Conservation (phyloP, 768 basidiomycete species). For the Macrolepiota albuminosa region DNA sequence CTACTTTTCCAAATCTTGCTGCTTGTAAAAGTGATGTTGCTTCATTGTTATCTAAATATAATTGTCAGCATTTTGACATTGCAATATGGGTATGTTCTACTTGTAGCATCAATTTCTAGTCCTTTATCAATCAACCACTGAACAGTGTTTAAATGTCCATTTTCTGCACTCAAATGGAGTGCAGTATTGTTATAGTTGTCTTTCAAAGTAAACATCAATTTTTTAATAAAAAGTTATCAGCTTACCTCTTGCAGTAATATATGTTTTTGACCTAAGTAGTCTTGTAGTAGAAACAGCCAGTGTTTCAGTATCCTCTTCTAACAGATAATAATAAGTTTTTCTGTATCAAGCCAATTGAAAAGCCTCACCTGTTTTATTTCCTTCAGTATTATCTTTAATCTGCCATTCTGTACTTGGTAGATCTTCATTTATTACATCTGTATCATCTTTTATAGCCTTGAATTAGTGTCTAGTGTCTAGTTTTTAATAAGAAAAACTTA, state of each 20-base stretch:
- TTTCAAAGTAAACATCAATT: neutral
- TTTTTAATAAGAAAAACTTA: neutral
- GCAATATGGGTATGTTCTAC: neutral
- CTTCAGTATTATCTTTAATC: neutral
- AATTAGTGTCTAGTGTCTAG: neutral
- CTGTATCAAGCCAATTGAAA: neutral
- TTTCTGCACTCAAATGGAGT: neutral
- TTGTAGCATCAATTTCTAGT: neutral
- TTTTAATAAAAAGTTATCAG: neutral
- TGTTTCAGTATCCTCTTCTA: neutral
- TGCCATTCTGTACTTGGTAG: neutral
- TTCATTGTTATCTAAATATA: neutral
- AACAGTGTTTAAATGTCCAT: neutral
- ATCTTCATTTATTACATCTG: neutral
- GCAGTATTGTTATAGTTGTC: neutral
- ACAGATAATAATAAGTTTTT: neutral
- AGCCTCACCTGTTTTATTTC: neutral
- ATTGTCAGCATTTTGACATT: neutral
- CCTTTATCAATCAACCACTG: neutral
- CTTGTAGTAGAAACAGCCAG: neutral
- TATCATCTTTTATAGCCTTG: neutral
- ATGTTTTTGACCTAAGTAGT: neutral
- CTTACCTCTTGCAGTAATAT: neutral
- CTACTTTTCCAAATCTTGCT: neutral
- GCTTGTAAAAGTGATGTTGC: neutral